Base-by-base conservation (phyloP, 129 eudicot species). In the Apium graveolens region DNA sequence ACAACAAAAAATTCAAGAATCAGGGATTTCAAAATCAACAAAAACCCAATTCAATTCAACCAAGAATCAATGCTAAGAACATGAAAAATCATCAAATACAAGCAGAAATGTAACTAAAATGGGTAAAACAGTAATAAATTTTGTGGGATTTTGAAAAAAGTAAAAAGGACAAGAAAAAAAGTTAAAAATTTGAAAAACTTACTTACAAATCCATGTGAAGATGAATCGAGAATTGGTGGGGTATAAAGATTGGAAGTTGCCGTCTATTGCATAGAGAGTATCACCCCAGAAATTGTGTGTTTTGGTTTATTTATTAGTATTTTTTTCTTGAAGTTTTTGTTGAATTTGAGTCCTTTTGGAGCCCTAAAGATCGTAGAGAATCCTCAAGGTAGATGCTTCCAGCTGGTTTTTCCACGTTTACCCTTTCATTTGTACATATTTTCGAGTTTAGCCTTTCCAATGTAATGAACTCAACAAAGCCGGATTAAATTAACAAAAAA, bases 221-320 rank as follows among this genome's bases (percentile, higher is more conserved):
- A 21, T n/a, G 20, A 42, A 73, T 35, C 51, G 26, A 20, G 3
- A 13, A 24, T 24, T 57, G 66, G 29, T 57, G 31, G 31, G 38
- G 9, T 73, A 16, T 4, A 20, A 73, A n/a, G 35, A 44, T 44
- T 73, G 9, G 57, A 6, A 44, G 60, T 44, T 74, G 38, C 39
- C 60, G 76, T 45, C 60, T 68, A 11, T 26, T 73, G 77, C 77
- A 74, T 74, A n/a, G 34, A 44, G 77, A 74, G 77, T 74, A 74
- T 29, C 77, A 74, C 57, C 77, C 1, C 1, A 4, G 34, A 43
- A 13, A 74, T 74, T 35, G 39, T 44, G 10, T 74, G 14, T 44
- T 2, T n/a, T 27, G 76, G 29, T n/a, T 42, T 42, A 26, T 42
- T 41, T n/a, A n/a, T n/a, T n/a, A n/a, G 31, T 39, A 35, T 35